Percentiles rank a stretch among this genome's conserved stretches.
Evolutionary conservation across 345 rosid genomes (phyloP).

Genomic region (Adansonia digitata): DNA sequence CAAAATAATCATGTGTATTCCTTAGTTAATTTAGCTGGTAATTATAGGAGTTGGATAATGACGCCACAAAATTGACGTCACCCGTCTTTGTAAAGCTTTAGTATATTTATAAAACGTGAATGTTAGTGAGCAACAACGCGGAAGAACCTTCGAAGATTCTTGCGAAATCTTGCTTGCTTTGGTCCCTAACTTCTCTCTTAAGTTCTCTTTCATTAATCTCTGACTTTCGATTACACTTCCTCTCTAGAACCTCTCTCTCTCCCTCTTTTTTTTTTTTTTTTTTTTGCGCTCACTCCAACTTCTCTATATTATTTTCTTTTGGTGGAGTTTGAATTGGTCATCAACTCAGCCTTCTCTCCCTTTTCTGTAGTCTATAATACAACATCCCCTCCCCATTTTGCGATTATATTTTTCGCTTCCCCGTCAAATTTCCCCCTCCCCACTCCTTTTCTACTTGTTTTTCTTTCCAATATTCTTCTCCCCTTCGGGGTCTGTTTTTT

Average conservation of each 20-base stretch:
- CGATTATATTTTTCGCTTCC: neutral
- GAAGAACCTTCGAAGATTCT: constrained; percentile 32
- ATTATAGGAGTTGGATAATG: no score
- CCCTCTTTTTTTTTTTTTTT: neutral
- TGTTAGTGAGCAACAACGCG: constrained; percentile 19
- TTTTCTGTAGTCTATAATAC: neutral
- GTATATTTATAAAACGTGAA: neutral
- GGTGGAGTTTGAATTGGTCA: constrained; percentile 35
- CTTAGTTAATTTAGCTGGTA: no score
- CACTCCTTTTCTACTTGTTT: no score
- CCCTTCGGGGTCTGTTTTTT: constrained; percentile 9
- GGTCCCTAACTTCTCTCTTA: neutral
- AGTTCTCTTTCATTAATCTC: neutral
- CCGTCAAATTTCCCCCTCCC: no score
- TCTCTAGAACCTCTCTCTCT: neutral
- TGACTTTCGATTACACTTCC: neutral
- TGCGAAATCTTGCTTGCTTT: neutral
- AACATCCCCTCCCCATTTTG: neutral
- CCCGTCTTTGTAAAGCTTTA: neutral
- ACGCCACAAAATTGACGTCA: neutral
- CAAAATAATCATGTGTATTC: no score
- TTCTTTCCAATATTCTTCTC: no score
- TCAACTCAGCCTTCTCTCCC: neutral
- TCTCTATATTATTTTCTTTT: neutral
- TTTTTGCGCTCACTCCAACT: neutral